These are phyloP conservation scores for Athelia sp. DNA, from an alignment of 1,284 basidiomycete species.

Conservation along the genomic window DNA sequence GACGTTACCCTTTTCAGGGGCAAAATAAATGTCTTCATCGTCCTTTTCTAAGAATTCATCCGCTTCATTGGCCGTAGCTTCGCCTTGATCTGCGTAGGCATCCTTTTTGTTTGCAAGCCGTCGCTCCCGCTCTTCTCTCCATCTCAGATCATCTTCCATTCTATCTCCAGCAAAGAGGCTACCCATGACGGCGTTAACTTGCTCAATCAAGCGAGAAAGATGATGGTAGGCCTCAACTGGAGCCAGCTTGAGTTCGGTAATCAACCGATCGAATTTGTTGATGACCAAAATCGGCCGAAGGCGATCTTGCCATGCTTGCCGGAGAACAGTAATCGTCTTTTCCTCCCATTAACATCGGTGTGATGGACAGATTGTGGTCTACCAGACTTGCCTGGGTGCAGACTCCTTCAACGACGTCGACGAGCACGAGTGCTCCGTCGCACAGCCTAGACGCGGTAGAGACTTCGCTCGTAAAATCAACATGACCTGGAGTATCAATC, in stretches of 20 bases:
- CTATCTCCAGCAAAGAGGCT: slow-evolving; percentile 92
- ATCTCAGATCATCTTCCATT: slow-evolving; percentile 96
- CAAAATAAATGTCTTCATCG: slow-evolving; percentile 97
- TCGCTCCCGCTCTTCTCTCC: slow-evolving; percentile 89
- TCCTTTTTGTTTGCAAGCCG: slow-evolving; percentile 74
- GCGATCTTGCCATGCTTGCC: slow-evolving; percentile 92
- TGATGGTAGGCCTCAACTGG: slow-evolving; percentile 95
- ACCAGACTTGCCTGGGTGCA: slow-evolving; percentile 86
- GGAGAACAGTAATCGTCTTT: slow-evolving; percentile 91
- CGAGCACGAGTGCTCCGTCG: slow-evolving; percentile 94
- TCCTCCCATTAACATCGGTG: neutral
- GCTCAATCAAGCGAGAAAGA: slow-evolving; percentile 88
- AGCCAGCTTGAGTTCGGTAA: slow-evolving; percentile 90
- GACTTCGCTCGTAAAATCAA: slow-evolving; percentile 97
- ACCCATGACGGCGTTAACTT: slow-evolving; percentile 98
- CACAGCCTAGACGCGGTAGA: slow-evolving; percentile 92
- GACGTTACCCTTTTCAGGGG: slow-evolving; percentile 94
- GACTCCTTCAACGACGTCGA: slow-evolving; percentile 98
- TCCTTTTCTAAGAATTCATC: slow-evolving; percentile 88
- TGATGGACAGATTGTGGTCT: no score
- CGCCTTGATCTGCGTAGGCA: slow-evolving; percentile 59
- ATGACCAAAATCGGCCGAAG: slow-evolving; percentile 92
- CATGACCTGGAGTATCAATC: slow-evolving; percentile 98
- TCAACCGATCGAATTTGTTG: slow-evolving; percentile 95
- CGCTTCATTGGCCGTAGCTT: slow-evolving; percentile 49